A percentile compares a stretch with the other conserved stretches of the same genome.
Evolutionary conservation across 371 early-diverging fungal genomes (phyloP).

Genomic region (Rhizopus delemar): DNA sequence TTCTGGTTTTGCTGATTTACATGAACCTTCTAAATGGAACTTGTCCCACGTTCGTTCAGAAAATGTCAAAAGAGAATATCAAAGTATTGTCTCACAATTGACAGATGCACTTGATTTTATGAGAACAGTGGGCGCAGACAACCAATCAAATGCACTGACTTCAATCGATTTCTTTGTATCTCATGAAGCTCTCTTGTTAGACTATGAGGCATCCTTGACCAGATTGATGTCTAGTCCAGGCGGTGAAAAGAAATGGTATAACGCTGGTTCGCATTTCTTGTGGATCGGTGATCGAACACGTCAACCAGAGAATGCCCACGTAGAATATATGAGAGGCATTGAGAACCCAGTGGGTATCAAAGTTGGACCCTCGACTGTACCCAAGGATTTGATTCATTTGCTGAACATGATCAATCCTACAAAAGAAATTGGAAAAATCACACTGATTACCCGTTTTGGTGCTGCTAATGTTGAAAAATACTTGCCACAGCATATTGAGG

Average conservation of each 20-base stretch:
- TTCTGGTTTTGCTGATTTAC: conserved; percentile 86
- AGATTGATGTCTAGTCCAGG: conserved; percentile 55
- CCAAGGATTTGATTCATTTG: conserved; percentile 78
- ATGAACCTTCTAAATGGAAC: conserved; percentile 89
- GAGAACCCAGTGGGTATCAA: conserved; percentile 96
- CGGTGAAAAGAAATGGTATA: conserved; percentile 54
- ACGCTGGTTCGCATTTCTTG: conserved; percentile 87
- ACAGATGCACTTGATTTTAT: conserved; percentile 91
- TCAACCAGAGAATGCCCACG: conserved; percentile 92
- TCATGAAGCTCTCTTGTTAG: conserved; percentile 92
- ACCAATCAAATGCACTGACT: conserved; percentile 33
- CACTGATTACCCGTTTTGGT: conserved; percentile 94
- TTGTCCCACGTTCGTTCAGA: conserved; percentile 86
- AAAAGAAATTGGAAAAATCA: conserved; percentile 88
- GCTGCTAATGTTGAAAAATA: conserved; percentile 77
- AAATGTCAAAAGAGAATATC: conserved; percentile 83
- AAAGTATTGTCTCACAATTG: conserved; percentile 82
- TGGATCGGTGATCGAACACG: conserved; percentile 98
- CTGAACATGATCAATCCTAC: conserved; percentile 86
- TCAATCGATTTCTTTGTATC: conserved; percentile 92
- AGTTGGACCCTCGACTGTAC: conserved; percentile 89
- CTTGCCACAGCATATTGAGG: conserved; percentile 86
- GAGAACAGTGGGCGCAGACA: conserved; percentile 84
- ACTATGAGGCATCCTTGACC: conserved; percentile 88
- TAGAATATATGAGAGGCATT: conserved; percentile 95